These are phyloP conservation scores for Starmera quercuum DNA, from an alignment of 805 yeast genomes.

Conservation along the genomic window DNA sequence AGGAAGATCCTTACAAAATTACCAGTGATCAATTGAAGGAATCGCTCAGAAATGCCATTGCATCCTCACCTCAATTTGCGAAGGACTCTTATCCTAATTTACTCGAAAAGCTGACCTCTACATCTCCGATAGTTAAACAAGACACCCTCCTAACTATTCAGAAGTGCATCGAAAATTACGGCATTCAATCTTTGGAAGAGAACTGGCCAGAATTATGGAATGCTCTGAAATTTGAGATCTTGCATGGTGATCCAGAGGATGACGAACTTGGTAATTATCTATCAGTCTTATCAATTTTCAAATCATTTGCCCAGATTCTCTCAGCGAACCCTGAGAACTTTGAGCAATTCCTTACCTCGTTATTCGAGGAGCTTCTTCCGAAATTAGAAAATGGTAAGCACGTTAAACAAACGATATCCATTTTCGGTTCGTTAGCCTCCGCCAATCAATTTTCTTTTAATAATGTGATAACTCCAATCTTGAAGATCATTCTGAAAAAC, in stretches of 20 bases:
- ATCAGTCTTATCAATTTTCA: conserved; percentile 36
- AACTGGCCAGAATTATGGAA: conserved; percentile 80
- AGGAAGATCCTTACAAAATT: conserved; percentile 79
- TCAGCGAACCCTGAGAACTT: conserved; percentile 22
- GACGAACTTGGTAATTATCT: conserved; percentile 33
- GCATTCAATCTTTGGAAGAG: conserved; percentile 37
- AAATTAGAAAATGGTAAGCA: conserved; percentile 45
- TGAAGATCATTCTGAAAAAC: conserved; percentile 35
- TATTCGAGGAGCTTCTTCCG: conserved; percentile 44
- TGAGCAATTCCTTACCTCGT: conserved; percentile 31
- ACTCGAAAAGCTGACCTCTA: conserved; percentile 70
- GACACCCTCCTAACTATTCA: conserved; percentile 65
- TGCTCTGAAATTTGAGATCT: conserved; percentile 80
- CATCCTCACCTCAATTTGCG: conserved; percentile 56
- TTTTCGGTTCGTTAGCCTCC: conserved; percentile 49
- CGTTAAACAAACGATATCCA: conserved; percentile 54
- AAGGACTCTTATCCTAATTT: conserved; percentile 70
- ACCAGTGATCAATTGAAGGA: conserved; percentile 65
- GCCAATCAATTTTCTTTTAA: conserved; percentile 41
- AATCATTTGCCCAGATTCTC: conserved; percentile 33
- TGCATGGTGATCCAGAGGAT: conserved; percentile 54
- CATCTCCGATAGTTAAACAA: conserved; percentile 62
- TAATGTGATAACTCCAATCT: conserved; percentile 33
- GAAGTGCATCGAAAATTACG: conserved; percentile 47
- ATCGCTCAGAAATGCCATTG: conserved; percentile 52